Base-by-base conservation (phyloP, 345 rosid genomes). In the Lepidium aucheri region DNA sequence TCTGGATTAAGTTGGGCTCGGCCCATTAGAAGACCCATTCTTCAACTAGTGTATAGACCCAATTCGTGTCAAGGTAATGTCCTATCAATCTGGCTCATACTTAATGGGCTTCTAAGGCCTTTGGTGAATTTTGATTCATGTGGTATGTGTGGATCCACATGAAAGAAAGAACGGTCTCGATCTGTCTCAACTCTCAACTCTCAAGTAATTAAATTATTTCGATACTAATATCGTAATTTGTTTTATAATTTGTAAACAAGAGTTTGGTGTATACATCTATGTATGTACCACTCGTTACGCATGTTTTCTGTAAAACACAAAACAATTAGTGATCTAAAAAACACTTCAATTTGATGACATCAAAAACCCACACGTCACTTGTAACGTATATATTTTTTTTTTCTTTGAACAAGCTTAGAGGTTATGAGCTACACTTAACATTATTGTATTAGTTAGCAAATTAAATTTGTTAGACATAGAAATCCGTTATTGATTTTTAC, bases 321-420 rank as follows among this genome's bases (percentile, higher is more conserved):
- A 55, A 56, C 14, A 46, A 45, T 7, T 24, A 55, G 46, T 35
- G 63, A 24, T 28, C 24, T 28, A 39, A 68, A 46, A 46, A 67
- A 50, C 66, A 59, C 53, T 66, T 59, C 9, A 30, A n/a, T 59
- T 28, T 60, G 64, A 30, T 69, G 67, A 69, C 52, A 35, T 35
- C 4, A 53, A 65, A 13, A 41, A 10, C 2, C 49, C 9, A 38
- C 12, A 68, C 72, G 72, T 46, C 64, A 51, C 49, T 47, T n/a
- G 55, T 63, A 49, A 49, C 24, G 26, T 64, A 11, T 63, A 17
- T 26, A 4, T 49, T 13, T 36, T 9, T 43, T 43, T 41, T 41
- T 16, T 14, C 3, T 40, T 40, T 26, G 30, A 5, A 26, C 30
- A 26, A 26, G 5, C 30, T 24, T 26, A 26, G 30, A 26, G 6